Base-by-base conservation (phyloP, 306 rosid genomes). In the Cucurbita maxima region DNA sequence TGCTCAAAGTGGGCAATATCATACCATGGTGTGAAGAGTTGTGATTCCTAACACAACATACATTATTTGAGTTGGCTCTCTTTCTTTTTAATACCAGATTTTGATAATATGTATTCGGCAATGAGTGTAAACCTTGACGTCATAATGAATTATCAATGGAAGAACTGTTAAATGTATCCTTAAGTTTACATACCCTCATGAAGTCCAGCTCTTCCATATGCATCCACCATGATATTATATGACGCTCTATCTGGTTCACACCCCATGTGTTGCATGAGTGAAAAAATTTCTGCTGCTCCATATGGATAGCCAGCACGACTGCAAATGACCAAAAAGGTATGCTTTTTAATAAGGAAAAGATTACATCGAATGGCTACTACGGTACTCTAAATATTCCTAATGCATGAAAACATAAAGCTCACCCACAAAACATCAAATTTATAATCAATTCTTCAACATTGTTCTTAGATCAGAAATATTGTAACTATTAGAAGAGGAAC, bases 241-340 rank as follows among this genome's bases (percentile, higher is more conserved):
- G 95, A 90, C 37, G 97, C 99, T 83, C 92, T 86, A 86, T 94
- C 95, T 48, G 99, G 96, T 86, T 94, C 99, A 86, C 97, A 91
- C 54, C 97, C 97, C 96, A 91, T 90, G 79, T 91, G 96, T 84
- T 87, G 95, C 97, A 91, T 89, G 25, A 94, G 85, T 58, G 99
- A 94, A 72, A 94, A 94, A 18, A 91, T 89, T 76, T 94, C 99
- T 40, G 96, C 92, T 47, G 99, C 95, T 9, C 95, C 99, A 37
- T 86, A 79, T 72, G 99, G 95, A 81, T 81, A 91, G 45, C 97
- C 91, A 83, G 95, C 97, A 75, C 99, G 96, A 73, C 99, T 94
- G 86, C 78, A 14, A 52, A 19, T 20, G 38, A 15, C 45, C 52
- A 76, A 84, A 78, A 60, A 67, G 45, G 58, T 50, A 69, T 57